Percentiles rank a stretch among this genome's conserved stretches.
Evolutionary conservation across 176 grass and related monocot species (phyloP).

Genomic region (Saccharum spontaneum): DNA sequence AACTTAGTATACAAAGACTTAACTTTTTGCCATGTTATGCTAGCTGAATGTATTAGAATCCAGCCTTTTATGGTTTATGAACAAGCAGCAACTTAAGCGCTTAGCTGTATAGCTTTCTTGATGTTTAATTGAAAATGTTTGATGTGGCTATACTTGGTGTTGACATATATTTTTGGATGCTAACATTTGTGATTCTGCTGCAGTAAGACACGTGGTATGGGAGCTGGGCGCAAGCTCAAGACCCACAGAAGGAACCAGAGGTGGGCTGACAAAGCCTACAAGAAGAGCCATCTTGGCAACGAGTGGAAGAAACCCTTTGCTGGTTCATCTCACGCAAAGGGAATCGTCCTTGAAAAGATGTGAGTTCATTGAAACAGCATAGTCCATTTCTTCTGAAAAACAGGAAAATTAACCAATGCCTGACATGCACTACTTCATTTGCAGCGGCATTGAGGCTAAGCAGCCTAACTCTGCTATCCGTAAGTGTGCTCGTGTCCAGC

Average conservation of each 20-base stretch:
- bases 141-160: neutral
- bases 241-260: conserved; percentile 69
- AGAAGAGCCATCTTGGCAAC: conserved; percentile 77
- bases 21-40: neutral
- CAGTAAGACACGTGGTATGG: conserved; percentile 80
- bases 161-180: neutral
- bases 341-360: conserved; percentile 84
- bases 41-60: neutral
- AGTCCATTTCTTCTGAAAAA: neutral
- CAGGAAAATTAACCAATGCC: neutral
- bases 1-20: neutral
- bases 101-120: neutral
- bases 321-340: conserved; percentile 78
- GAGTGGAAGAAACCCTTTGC: conserved; percentile 91
- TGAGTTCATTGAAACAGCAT: neutral
- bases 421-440: neutral
- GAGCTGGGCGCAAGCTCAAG: conserved; percentile 80
- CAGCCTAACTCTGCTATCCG: conserved; percentile 82
- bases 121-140: neutral
- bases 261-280: conserved; percentile 79
- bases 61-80: neutral
- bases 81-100: neutral
- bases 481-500: conserved; percentile 76
- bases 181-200: neutral
- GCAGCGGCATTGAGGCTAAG: conserved; percentile 74